Conservation (phyloP, 1,284 basidiomycete genomes). For the Sparassis latifolia region DNA sequence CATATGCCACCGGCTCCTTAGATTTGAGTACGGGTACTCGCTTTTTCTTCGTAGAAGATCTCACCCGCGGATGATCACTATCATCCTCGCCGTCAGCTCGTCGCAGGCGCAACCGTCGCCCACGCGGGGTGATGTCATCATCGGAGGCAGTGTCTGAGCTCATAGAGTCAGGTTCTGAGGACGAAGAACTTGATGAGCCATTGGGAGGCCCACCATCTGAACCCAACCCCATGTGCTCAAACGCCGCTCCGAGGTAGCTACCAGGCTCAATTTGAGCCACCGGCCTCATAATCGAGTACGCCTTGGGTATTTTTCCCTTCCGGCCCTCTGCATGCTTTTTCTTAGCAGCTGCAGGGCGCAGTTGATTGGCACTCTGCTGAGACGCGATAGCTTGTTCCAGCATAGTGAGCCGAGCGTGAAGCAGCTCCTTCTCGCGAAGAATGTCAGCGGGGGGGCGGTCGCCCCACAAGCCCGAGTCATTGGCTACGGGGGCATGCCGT, state of each 20-base stretch:
- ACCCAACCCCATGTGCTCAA: background rate
- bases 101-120: background rate
- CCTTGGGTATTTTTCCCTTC: background rate
- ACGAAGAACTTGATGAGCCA: background rate
- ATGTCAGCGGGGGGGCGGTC: background rate
- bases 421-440: background rate
- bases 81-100: background rate
- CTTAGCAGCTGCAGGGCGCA: background rate
- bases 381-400: background rate
- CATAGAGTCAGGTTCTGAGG: background rate
- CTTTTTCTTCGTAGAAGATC: background rate
- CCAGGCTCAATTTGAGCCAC: conserved; percentile 8
- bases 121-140: background rate
- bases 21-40: conserved; percentile 7
- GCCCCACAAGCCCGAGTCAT: background rate
- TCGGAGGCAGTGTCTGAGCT: background rate
- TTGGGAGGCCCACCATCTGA: background rate
- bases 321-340: background rate
- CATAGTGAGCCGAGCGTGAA: background rate
- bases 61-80: background rate
- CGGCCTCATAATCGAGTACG: conserved; percentile 1
- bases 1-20: conserved; percentile 2
- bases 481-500: background rate
- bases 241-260: conserved; percentile 9
- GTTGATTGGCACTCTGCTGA: background rate